Evolutionary conservation across 805 yeast species (phyloP), one percentile per base, ranked within the genome.

Genomic region (Wickerhamia fluorescens): DNA sequence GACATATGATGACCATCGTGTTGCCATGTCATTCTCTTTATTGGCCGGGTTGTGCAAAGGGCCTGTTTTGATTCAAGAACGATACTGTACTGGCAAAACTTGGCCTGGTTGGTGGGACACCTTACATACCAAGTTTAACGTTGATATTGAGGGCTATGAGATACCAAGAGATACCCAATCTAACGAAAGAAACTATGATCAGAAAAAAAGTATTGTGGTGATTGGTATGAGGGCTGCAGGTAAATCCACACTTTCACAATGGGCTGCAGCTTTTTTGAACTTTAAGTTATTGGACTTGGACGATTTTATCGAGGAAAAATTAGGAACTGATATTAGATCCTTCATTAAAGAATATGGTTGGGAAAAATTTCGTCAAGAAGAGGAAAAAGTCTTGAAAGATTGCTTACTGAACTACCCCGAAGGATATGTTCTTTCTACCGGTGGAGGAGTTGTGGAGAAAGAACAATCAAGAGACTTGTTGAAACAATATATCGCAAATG

Each of bases 61-160:
- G 3, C 77, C 83, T 1, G 89, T 82, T 1, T 63, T 76, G 39
- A 75, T 92, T 35, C 75, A 79, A 41, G 96, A 89, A 49, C 76
- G 96, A 58, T 73, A 81, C 15, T 86, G 96, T 51, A 94, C 96
- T 2, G 94, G 89, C 33, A 92, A 92, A 62, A 92, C 98, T 0
- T 92, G 98, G 98, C 98, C 98, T 13, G 97, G 96, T 21, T 92
- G 98, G 98, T 92, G 98, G 98, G 98, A 92, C 58, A 71, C 78
- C 20, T 64, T 92, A 38, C 87, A 78, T 50, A 71, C 81, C 28
- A 58, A 68, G 27, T 73, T 92, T 44, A 70, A 75, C 13, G 80
- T 73, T 15, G 45, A 56, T 7, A 55, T 92, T 20, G 81, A 76
- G 45, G 98, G 98, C 15, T 66, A 66, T 43, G 94, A 83, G 47